These are phyloP conservation scores for Leccinum variicolor DNA, from an alignment of 768 basidiomycete genomes.

Conservation along the genomic window DNA sequence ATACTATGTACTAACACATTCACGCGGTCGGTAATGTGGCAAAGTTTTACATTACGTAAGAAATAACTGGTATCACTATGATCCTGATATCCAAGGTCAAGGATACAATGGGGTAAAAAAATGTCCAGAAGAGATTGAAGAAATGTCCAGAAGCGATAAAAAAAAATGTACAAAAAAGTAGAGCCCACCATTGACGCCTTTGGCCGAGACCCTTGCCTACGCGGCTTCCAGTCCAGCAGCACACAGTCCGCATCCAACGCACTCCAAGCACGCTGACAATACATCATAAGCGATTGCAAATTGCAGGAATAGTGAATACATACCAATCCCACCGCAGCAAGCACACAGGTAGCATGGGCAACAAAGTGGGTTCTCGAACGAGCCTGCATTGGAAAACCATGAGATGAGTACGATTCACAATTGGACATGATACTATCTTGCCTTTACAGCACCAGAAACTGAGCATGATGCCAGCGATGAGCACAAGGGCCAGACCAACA, in stretches of 20 bases:
- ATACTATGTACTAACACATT: no score
- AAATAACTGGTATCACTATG: not conserved
- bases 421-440: slow-evolving; percentile 13
- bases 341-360: slow-evolving; percentile 74
- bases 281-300: slow-evolving; percentile 1
- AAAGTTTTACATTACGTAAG: not conserved
- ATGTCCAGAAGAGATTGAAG: no score
- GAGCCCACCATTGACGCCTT: not conserved
- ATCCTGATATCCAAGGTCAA: not conserved
- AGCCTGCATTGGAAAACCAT: slow-evolving; percentile 30
- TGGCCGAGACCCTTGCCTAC: not conserved
- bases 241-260: slow-evolving; percentile 66
- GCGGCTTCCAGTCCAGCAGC: slow-evolving; percentile 42
- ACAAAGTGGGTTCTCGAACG: slow-evolving; percentile 61
- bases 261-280: slow-evolving; percentile 57
- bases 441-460: slow-evolving; percentile 67
- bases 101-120: not conserved
- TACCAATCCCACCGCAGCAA: slow-evolving; percentile 67
- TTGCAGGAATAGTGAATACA: slow-evolving; percentile 9
- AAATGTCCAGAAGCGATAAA: not conserved
- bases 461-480: slow-evolving; percentile 54
- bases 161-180: not conserved
- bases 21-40: not conserved
- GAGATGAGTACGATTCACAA: not conserved
- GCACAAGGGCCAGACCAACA: slow-evolving; percentile 55